Base-by-base conservation (phyloP, 1,284 basidiomycete species). In the Leccinum huronense region DNA sequence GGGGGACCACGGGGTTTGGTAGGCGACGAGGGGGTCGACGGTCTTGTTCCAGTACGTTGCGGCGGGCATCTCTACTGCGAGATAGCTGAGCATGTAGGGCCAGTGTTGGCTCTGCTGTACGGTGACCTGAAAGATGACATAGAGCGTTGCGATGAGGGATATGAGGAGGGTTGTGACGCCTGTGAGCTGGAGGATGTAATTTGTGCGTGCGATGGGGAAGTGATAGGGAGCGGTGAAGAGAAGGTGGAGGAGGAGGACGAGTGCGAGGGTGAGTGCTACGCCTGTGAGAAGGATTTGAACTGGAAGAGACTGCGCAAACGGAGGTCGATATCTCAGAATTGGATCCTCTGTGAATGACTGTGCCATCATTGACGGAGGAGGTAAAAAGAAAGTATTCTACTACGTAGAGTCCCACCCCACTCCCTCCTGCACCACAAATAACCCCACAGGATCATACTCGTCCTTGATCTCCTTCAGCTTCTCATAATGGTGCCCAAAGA, bases 151-250 rank as follows among this genome's bases (percentile, higher is more conserved):
- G 60, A 89, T 83, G 63, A 90, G 83, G 23, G 88, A 89, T 34
- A 90, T 83, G 57, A 97, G 84, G 23, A 97, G 87, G 14, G 91
- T 88, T 57, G 86, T 79, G 30, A 95, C 93, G 31, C 92, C 92
- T 2, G 88, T 86, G 13, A 97, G 77, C 76, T 98, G 97, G 34
- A 98, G 86, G 64, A 88, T 81, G 76, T 93, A 99, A 81, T 99
- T 99, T 72, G 92, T 84, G 11, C 89, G 90, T 1, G 95, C 94
- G 51, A 99, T 89, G 0, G 95, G 94, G 83, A 93, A 94, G 78
- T 99, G 97, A 72, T 98, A 98, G 74, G 96, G 94, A 0, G 91
- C 91, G 19, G 97, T 98, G 79, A 99, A 98, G 65, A 95, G 77
- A 66, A 99, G 88, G 71, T 98, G 95, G 66, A 97, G 87, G 71